Conservation (phyloP, 495 filamentous ascomycete species). For the Ramalina intermedia region DNA sequence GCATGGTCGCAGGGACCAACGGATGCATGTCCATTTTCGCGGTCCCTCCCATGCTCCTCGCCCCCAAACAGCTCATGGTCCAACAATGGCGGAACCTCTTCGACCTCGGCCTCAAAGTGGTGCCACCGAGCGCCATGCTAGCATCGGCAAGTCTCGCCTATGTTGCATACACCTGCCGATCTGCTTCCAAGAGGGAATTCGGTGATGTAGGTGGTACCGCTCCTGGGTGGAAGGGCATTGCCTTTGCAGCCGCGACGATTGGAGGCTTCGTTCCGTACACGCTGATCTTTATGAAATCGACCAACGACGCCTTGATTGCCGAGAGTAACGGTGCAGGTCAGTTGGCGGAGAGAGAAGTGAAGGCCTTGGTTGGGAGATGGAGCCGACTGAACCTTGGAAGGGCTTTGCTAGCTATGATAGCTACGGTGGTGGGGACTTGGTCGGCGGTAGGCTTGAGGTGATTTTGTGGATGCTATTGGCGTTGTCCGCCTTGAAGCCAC, state of each 20-base stretch:
- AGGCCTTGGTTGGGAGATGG: not conserved
- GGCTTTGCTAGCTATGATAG: not conserved
- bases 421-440: not conserved
- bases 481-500: no score
- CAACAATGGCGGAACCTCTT: constrained; percentile 7
- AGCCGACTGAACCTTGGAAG: not conserved
- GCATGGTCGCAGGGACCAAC: no score
- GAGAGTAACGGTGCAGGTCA: not conserved
- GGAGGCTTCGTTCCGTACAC: constrained; percentile 23
- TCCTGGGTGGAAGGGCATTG: constrained; percentile 7
- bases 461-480: no score
- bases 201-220: no score
- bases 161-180: not conserved
- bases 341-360: not conserved
- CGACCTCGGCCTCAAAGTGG: constrained; percentile 4
- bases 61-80: constrained; percentile 15
- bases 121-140: constrained; percentile 10
- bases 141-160: not conserved
- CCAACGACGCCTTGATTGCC: constrained; percentile 9
- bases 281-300: constrained; percentile 22
- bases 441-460: no score
- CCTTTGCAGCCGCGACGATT: constrained; percentile 17
- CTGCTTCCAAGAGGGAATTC: not conserved
- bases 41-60: constrained; percentile 23
- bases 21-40: constrained; percentile 19